Base-by-base conservation (phyloP, 23 red algal species). In the Gracilariopsis chorda region DNA sequence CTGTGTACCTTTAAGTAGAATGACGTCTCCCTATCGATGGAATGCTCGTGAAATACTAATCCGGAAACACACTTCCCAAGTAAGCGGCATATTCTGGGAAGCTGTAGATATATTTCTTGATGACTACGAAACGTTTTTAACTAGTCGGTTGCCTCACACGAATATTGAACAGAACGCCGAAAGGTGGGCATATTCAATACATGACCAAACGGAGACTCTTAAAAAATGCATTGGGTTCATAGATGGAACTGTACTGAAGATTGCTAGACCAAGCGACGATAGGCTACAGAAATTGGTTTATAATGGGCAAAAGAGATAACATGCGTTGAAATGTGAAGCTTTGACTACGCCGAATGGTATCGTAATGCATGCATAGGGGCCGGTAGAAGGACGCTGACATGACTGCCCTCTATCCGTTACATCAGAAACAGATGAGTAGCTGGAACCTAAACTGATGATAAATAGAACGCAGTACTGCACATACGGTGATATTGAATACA, bases 261-360 rank as follows among this genome's bases (percentile, higher is more conserved):
- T 84, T 68, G 59, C 59, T 19, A 5, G 53, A 6, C 80, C 59
- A 28, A 43, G 25, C 6, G 58, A 34, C 19, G 35, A 21, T 8
- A 27, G 27, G 7, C 24, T 23, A 37, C 80, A 68, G 55, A 33
- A 56, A 30, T 7, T 84, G 17, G 29, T 65, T 39, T 84, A 84
- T 41, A 84, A 68, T 68, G 80, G 55, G 4, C 80, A 84, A 13
- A 25, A 70, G 29, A 16, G 62, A 16, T 17, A 70, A 70, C 62
- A 70, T 25, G 62, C 62, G 14, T 20, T 83, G 16, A 83, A 83
- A 41, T 83, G 9, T 62, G 51, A 83, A 55, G 45, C 51, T 83
- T 14, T 83, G 13, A 60, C 13, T 11, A 64, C 78, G 9, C 80
- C 58, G 6, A 55, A 84, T 40, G 51, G 80, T 21, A 30, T 84